Evolutionary conservation across 345 rosid species (phyloP).

Genomic region (Salix exigua): DNA sequence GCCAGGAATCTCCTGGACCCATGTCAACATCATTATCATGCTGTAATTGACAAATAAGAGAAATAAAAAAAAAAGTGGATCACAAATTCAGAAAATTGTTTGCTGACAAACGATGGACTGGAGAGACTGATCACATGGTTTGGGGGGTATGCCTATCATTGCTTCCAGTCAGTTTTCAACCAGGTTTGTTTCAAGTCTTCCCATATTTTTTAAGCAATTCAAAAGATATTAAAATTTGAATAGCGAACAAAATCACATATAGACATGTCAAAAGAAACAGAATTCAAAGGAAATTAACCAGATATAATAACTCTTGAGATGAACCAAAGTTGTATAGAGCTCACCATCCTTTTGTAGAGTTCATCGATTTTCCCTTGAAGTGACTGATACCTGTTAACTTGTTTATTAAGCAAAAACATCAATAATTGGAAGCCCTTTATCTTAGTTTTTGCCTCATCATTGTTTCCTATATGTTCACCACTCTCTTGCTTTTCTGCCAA

Average conservation of each 20-base stretch:
- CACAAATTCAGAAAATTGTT: not conserved
- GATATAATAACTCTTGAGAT: not conserved
- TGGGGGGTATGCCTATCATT: not conserved
- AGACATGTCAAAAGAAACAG: not conserved
- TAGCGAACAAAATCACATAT: not conserved
- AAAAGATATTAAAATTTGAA: not conserved
- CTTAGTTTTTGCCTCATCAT: conserved; percentile 24
- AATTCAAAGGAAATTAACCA: not conserved
- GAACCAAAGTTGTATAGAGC: conserved; percentile 1
- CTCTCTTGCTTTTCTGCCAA: conserved; percentile 59
- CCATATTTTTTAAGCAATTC: too few relatives aligned
- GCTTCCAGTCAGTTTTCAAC: too few relatives aligned
- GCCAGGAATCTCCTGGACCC: conserved; percentile 23
- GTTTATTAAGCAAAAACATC: conserved; percentile 67
- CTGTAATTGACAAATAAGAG: conserved; percentile 31
- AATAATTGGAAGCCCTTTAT: conserved; percentile 40
- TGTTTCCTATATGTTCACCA: conserved; percentile 33
- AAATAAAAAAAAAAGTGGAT: not conserved
- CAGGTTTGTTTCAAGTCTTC: too few relatives aligned
- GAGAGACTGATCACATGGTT: not conserved
- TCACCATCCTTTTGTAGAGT: conserved; percentile 85
- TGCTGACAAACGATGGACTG: not conserved
- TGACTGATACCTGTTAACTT: conserved; percentile 73
- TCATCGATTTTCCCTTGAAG: conserved; percentile 84
- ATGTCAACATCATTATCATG: conserved; percentile 42